Percentiles rank a stretch among this genome's conserved stretches.
phyloP scores from a whole-genome alignment of 306 rosid genomes.

The Cucumis cinereus region DNA sequence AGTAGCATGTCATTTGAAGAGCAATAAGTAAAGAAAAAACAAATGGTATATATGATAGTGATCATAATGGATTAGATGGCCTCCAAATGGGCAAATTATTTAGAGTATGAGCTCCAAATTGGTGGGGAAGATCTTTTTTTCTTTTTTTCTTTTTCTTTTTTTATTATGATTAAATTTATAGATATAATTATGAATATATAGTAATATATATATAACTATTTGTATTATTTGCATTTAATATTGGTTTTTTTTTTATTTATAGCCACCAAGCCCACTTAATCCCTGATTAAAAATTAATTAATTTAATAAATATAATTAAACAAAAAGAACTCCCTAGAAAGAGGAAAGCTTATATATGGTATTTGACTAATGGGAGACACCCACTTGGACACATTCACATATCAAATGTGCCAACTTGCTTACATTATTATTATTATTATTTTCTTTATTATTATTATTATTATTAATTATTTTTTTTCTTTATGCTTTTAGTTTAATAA shows the following conservation, averaged over 20 bases:
- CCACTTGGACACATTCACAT: background rate
- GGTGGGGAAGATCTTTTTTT: background rate
- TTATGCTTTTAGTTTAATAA: background rate
- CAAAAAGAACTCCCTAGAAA: background rate
- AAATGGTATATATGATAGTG: background rate
- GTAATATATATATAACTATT: background rate
- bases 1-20: background rate
- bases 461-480: too few species aligned
- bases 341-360: background rate
- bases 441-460: too few species aligned
- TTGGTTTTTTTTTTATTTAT: background rate
- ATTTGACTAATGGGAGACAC: background rate
- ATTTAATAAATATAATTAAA: background rate
- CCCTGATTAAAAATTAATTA: background rate
- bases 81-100: background rate
- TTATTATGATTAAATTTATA: background rate
- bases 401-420: background rate
- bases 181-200: too few species aligned
- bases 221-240: background rate
- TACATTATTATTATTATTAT: too few species aligned
- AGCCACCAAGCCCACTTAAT: slow-evolving; percentile 6
- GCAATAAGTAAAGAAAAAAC: background rate
- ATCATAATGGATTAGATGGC: background rate
- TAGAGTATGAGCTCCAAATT: background rate
- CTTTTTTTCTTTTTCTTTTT: background rate